These are phyloP conservation scores for Suhomyces atakaporum DNA, from an alignment of 1,139 yeast genomes.

Conservation along the genomic window DNA sequence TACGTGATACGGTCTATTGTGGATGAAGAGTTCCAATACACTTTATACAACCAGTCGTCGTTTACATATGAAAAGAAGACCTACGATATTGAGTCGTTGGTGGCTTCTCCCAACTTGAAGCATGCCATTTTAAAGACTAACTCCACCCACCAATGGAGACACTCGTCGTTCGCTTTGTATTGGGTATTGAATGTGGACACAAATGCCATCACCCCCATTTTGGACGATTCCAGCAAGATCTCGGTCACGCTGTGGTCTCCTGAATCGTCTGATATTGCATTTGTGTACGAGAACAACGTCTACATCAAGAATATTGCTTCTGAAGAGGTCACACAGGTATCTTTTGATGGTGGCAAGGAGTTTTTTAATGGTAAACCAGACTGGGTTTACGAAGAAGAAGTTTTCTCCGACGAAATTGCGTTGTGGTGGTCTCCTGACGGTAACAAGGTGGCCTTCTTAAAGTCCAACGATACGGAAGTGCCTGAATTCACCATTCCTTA, in stretches of 20 bases:
- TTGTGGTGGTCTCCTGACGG: constrained; percentile 65
- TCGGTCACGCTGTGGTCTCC: constrained; percentile 33
- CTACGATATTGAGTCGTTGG: constrained; percentile 53
- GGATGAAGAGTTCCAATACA: constrained; percentile 46
- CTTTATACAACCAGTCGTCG: constrained; percentile 51
- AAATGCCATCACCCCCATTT: constrained; percentile 19
- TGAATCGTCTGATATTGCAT: constrained; percentile 35
- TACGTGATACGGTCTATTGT: constrained; percentile 52
- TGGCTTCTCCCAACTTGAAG: constrained; percentile 65
- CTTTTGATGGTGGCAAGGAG: constrained; percentile 51
- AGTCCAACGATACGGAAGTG: constrained; percentile 53
- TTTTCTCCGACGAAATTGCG: constrained; percentile 49
- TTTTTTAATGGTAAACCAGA: constrained; percentile 60
- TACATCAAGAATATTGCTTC: constrained; percentile 28
- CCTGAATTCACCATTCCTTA: constrained; percentile 56
- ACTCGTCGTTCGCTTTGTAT: constrained; percentile 41
- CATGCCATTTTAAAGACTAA: constrained; percentile 59
- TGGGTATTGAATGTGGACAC: constrained; percentile 35
- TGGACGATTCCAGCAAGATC: constrained; percentile 18
- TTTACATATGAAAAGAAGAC: constrained; percentile 40
- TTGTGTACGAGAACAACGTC: constrained; percentile 40
- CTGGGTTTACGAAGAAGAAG: constrained; percentile 68
- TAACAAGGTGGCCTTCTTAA: constrained; percentile 46
- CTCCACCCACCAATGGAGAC: constrained; percentile 49
- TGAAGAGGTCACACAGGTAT: constrained; percentile 33